These are phyloP conservation scores for Phaeosphaeriaceae sp. DNA, from an alignment of 2,329 filamentous ascomycete species.

Conservation along the genomic window DNA sequence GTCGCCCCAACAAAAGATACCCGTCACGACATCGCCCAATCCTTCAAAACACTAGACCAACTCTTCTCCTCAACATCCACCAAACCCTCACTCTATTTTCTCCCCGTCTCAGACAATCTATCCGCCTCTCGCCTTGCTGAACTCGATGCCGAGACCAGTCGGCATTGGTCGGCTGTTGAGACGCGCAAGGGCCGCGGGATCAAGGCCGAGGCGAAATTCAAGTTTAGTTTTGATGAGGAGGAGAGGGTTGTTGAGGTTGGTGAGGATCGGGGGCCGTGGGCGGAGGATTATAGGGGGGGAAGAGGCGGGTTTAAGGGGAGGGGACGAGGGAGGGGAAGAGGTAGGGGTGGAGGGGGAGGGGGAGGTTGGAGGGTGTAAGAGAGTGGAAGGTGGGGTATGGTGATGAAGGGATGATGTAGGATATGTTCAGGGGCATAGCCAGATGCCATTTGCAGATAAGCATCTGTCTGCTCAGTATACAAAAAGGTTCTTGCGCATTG, in stretches of 20 bases:
- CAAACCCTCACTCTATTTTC: conserved; percentile 70
- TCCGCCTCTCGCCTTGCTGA: conserved; percentile 69
- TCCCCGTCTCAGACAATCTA: conserved; percentile 69
- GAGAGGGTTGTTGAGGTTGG: conserved; percentile 52
- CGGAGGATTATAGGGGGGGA: conserved; percentile 21
- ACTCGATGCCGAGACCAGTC: conserved; percentile 55
- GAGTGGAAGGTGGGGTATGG: conserved; percentile 11
- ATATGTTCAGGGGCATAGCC: no score
- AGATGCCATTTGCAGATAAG: no score
- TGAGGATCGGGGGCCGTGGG: conserved; percentile 40
- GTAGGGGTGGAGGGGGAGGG: conserved; percentile 10
- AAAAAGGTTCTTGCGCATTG: no score
- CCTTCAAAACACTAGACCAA: conserved; percentile 64
- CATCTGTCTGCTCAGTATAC: no score
- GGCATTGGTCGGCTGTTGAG: conserved; percentile 49
- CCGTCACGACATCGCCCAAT: conserved; percentile 31
- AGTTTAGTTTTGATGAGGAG: conserved; percentile 53
- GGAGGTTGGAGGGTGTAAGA: conserved; percentile 13
- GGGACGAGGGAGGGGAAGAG: conserved; percentile 12
- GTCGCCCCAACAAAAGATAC: no score
- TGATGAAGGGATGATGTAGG: no score
- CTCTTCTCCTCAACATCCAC: conserved; percentile 65
- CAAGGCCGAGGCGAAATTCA: conserved; percentile 41
- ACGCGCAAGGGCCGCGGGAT: conserved; percentile 38
- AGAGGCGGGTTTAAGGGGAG: conserved; percentile 17